These are phyloP conservation scores for Coemansia sp. DNA, from an alignment of 192 early-diverging fungal genomes.

Conservation along the genomic window DNA sequence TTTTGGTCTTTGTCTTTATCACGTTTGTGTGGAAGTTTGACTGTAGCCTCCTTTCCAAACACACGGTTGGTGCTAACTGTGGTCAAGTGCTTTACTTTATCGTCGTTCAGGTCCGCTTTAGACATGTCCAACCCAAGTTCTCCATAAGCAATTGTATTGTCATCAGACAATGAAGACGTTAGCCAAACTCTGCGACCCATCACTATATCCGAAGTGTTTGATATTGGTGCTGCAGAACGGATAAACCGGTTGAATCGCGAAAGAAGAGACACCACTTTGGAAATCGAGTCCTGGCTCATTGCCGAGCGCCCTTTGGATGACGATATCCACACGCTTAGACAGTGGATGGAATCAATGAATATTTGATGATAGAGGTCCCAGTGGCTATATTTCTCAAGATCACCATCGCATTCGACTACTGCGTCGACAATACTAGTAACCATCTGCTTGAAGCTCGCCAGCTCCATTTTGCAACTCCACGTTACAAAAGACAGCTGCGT, in stretches of 20 bases:
- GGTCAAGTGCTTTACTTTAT: not conserved
- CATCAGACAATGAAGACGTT: slow-evolving; percentile 14
- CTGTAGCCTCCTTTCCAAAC: not conserved
- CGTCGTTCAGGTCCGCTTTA: not conserved
- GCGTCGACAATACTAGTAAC: slow-evolving; percentile 12
- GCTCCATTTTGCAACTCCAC: slow-evolving; percentile 16
- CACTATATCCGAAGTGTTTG: not conserved
- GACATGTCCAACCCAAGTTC: not conserved
- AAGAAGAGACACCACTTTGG: slow-evolving; percentile 21
- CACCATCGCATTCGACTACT: slow-evolving; percentile 28
- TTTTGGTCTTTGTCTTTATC: slow-evolving; percentile 11
- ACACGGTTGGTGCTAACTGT: not conserved
- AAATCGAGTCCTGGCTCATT: slow-evolving; percentile 3
- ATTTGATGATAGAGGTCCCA: slow-evolving; percentile 49
- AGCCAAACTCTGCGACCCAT: slow-evolving; percentile 29
- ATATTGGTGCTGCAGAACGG: not conserved
- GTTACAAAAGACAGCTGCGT: slow-evolving; percentile 29
- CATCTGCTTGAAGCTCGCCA: slow-evolving; percentile 12
- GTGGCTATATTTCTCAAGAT: slow-evolving; percentile 19
- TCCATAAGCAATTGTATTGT: not conserved
- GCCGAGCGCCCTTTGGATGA: slow-evolving; percentile 1
- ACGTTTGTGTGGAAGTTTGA: not conserved
- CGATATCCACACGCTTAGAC: slow-evolving; percentile 38
- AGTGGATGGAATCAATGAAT: slow-evolving; percentile 47
- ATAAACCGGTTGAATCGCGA: slow-evolving; percentile 35